phyloP scores from a whole-genome alignment of 345 rosid genomes.

The Noccaea caerulescens region DNA sequence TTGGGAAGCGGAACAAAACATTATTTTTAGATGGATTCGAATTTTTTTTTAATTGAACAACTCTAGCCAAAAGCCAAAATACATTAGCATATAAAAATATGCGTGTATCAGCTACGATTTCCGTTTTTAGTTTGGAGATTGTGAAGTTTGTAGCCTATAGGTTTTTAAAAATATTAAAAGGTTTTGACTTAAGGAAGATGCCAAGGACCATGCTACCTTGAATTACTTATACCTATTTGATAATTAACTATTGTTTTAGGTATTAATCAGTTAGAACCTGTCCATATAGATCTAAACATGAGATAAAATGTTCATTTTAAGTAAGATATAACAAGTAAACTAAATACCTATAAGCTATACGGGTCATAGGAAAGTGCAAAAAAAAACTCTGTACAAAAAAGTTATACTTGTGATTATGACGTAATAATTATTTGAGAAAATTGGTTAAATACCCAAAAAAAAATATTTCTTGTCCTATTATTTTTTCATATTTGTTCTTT shows the following conservation, averaged over 20 bases:
- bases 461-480: too few species aligned
- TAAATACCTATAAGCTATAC: conserved; percentile 3
- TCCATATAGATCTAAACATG: conserved; percentile 13
- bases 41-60: background rate
- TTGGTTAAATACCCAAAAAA: too few species aligned
- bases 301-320: conserved; percentile 3
- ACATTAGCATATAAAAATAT: too few species aligned
- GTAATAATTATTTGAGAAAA: conserved; percentile 29
- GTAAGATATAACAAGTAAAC: background rate
- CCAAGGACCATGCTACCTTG: conserved; percentile 44
- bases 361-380: background rate
- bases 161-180: conserved; percentile 15
- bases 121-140: background rate
- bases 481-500: too few species aligned
- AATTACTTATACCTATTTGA: conserved; percentile 13
- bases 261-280: background rate
- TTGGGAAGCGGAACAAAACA: conserved; percentile 1
- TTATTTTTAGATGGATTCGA: background rate
- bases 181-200: conserved; percentile 35
- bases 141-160: background rate
- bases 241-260: conserved; percentile 8
- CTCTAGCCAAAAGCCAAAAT: background rate
- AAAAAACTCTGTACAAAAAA: background rate
- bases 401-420: conserved; percentile 12
- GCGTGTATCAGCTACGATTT: background rate